Conservation (phyloP, 2,329 filamentous ascomycete species). For the Aulographum hederae region DNA sequence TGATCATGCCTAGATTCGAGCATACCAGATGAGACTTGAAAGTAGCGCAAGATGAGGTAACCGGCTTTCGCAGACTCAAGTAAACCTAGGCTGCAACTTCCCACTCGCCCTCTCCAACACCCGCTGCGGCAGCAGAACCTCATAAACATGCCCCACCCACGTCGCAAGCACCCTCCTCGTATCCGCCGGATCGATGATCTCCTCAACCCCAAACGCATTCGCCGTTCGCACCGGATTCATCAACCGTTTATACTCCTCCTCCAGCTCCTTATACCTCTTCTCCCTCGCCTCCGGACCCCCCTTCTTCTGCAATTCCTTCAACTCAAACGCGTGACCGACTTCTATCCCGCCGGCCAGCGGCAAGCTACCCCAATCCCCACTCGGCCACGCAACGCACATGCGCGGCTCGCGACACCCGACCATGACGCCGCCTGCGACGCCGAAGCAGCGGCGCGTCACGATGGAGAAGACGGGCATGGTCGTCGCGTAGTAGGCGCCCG, state of each 20-base stretch:
- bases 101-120: conserved; percentile 23
- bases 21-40: too few species aligned
- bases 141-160: conserved; percentile 39
- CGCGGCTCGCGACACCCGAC: conserved; percentile 41
- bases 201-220: conserved; percentile 44
- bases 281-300: conserved; percentile 28
- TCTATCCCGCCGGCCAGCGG: conserved; percentile 48
- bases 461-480: conserved; percentile 45
- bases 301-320: conserved; percentile 34
- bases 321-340: conserved; percentile 41
- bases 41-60: too few species aligned
- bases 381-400: conserved; percentile 45
- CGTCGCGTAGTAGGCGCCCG: conserved; percentile 42
- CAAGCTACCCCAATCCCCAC: conserved; percentile 42
- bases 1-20: too few species aligned
- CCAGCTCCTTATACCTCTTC: conserved; percentile 35
- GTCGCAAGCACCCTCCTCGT: conserved; percentile 36
- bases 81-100: conserved; percentile 16
- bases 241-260: conserved; percentile 38
- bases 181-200: conserved; percentile 44
- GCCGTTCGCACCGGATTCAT: conserved; percentile 49
- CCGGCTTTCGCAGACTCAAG: too few species aligned
- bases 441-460: conserved; percentile 41
- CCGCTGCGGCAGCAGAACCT: conserved; percentile 30
- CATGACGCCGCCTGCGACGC: conserved; percentile 48